A percentile compares a stretch with the other conserved stretches of the same genome.
Evolutionary conservation across 2,329 filamentous ascomycete species (phyloP).

Genomic region (Aspergillus fumigatus): DNA sequence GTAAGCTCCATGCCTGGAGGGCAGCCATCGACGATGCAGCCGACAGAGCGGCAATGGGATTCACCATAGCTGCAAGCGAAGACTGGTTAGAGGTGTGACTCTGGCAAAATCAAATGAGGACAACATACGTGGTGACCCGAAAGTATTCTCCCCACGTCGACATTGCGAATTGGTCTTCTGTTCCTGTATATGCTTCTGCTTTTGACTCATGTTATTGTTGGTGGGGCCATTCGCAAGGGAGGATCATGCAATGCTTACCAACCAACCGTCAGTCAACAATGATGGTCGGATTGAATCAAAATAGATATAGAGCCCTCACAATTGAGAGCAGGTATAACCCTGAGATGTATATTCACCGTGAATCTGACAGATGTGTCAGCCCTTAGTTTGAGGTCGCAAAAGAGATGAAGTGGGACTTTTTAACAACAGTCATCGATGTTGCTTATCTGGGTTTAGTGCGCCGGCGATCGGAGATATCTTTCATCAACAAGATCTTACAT

Average conservation of each 20-base stretch:
- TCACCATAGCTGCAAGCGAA: constrained; percentile 59
- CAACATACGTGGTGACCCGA: constrained; percentile 71
- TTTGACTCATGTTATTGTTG: not conserved
- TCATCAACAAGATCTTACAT: not conserved
- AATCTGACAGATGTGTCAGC: not conserved
- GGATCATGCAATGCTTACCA: not conserved
- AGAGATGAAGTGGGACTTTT: not conserved
- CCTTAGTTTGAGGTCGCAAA: not conserved
- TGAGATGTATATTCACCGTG: too few species aligned
- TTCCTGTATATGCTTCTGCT: not conserved
- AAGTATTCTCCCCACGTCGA: constrained; percentile 84
- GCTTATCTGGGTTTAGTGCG: constrained; percentile 23
- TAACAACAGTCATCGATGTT: constrained; percentile 2
- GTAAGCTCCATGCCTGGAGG: constrained; percentile 83
- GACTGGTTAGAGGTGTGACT: not conserved
- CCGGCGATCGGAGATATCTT: constrained; percentile 22
- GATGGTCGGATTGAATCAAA: too few species aligned
- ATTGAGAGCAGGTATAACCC: too few species aligned
- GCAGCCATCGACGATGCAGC: constrained; percentile 89
- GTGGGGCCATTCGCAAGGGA: not conserved
- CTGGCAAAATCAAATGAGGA: not conserved
- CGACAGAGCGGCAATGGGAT: constrained; percentile 88
- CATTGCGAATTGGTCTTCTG: constrained; percentile 49
- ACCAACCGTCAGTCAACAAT: not conserved
- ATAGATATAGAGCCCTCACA: too few species aligned